Base-by-base conservation (phyloP, 73 alveolate species). In the Paramecium octaurelia region DNA sequence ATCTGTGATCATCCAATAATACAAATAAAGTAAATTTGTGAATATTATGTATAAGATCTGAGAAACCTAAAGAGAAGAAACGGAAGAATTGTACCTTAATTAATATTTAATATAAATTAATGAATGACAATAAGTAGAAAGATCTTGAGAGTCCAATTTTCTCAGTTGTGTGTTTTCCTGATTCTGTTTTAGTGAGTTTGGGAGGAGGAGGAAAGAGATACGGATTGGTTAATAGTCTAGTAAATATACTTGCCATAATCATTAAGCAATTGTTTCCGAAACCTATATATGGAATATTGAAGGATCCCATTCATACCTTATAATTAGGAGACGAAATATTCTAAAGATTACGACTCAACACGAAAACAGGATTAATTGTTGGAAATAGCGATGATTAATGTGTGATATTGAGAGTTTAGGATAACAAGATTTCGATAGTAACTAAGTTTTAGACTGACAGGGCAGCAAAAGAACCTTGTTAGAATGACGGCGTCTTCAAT, bases 141-240 rank as follows among this genome's bases (percentile, higher is more conserved):
- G 38, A 75, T 75, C 60, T 75, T 23, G 60, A 80, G 21, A 23
- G 43, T 46, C 91, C 91, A 18, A 80, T 80, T 11, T 80, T 80
- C n/a, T 42, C 76, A 31, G 23, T 80, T 38, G 91, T 46, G 8
- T 80, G 91, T 48, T 46, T 80, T 24, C 57, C 35, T n/a, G 73
- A 80, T 44, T 23, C 42, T 44, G 75, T 80, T 38, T 35, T 80
- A 18, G 76, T 80, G 29, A 80, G 91, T 29, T 80, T 59, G 10
- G 91, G 91, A 24, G 91, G 91, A 48, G 91, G 91, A 80, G 91
- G 91, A 11, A 80, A 80, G 27, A 42, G 31, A 46, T 40, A 40
- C 23, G 91, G 91, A 20, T 42, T 80, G 34, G 76, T 31, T 21
- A 80, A 80, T 48, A 31, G 75, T 46, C 18, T 80, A 46, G 91